Percentiles rank a stretch among this genome's conserved stretches.
These are phyloP conservation scores for Paramyrothecium roridum DNA, from an alignment of 2,329 filamentous ascomycete species.

Conservation along the genomic window DNA sequence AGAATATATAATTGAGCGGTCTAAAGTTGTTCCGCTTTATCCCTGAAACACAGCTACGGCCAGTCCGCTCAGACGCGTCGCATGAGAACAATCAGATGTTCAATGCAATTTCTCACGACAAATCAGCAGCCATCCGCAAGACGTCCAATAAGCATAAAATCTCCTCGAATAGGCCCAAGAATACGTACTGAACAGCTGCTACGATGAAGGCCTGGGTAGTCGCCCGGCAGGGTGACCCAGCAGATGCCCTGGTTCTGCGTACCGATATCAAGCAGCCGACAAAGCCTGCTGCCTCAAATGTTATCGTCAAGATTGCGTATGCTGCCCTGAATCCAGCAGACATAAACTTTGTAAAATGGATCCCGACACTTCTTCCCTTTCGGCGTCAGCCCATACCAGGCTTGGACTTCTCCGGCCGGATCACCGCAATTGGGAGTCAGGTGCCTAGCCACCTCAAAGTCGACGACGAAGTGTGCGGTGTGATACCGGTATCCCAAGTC, in stretches of 20 bases:
- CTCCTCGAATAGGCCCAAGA: not conserved
- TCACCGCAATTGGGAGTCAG: not conserved
- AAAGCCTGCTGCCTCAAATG: not conserved
- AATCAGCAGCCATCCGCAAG: not conserved
- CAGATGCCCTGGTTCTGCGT: not conserved
- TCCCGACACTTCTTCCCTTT: not conserved
- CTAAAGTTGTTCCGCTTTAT: not conserved
- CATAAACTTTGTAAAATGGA: not conserved
- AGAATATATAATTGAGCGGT: not conserved
- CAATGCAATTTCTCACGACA: not conserved
- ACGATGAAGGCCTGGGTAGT: not conserved
- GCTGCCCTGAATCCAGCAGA: not conserved
- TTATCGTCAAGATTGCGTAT: not conserved
- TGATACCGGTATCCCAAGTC: not conserved
- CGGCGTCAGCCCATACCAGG: not conserved
- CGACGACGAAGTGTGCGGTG: not conserved
- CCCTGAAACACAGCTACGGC: not conserved
- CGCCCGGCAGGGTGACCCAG: not conserved
- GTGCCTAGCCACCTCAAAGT: not conserved
- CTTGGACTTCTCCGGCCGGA: not conserved
- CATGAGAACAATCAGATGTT: not conserved
- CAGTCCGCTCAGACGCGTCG: not conserved
- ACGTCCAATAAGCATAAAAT: not conserved
- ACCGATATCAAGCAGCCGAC: not conserved
- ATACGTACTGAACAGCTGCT: not conserved